phyloP scores from a whole-genome alignment of 2,329 filamentous ascomycete species.

The Metarhizium humberi region DNA sequence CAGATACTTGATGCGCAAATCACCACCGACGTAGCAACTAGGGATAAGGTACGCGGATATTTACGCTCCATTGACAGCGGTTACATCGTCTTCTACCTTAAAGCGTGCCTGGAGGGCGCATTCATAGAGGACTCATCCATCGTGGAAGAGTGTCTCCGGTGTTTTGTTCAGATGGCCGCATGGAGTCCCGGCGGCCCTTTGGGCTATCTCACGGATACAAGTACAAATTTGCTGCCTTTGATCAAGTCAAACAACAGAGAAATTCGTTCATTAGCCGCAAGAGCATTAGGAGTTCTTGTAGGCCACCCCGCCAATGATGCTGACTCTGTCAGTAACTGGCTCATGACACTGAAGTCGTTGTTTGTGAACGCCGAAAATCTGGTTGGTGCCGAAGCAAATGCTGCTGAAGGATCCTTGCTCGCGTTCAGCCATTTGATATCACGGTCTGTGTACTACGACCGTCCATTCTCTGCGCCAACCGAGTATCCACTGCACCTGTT shows the following conservation, averaged over 20 bases:
- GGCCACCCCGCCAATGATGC: slow-evolving; percentile 48
- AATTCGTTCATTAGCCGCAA: slow-evolving; percentile 57
- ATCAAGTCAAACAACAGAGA: slow-evolving; percentile 64
- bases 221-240: slow-evolving; percentile 45
- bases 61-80: slow-evolving; percentile 31
- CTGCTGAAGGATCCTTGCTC: slow-evolving; percentile 36
- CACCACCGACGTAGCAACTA: slow-evolving; percentile 57
- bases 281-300: slow-evolving; percentile 65
- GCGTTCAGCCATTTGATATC: slow-evolving; percentile 36
- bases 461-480: slow-evolving; percentile 16
- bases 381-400: slow-evolving; percentile 33
- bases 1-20: slow-evolving; percentile 65
- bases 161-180: slow-evolving; percentile 44
- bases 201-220: slow-evolving; percentile 36
- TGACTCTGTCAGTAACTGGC: slow-evolving; percentile 16
- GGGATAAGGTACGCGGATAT: slow-evolving; percentile 48
- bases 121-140: slow-evolving; percentile 31
- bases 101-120: slow-evolving; percentile 49
- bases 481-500: slow-evolving; percentile 23
- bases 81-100: slow-evolving; percentile 35
- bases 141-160: slow-evolving; percentile 38
- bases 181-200: slow-evolving; percentile 42
- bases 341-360: slow-evolving; percentile 30
- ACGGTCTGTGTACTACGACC: slow-evolving; percentile 33
- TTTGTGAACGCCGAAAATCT: slow-evolving; percentile 32